Percentiles rank a stretch among this genome's conserved stretches.
These are phyloP conservation scores for Sporothrix curviconia DNA, from an alignment of 2,329 filamentous ascomycete species.

Conservation along the genomic window DNA sequence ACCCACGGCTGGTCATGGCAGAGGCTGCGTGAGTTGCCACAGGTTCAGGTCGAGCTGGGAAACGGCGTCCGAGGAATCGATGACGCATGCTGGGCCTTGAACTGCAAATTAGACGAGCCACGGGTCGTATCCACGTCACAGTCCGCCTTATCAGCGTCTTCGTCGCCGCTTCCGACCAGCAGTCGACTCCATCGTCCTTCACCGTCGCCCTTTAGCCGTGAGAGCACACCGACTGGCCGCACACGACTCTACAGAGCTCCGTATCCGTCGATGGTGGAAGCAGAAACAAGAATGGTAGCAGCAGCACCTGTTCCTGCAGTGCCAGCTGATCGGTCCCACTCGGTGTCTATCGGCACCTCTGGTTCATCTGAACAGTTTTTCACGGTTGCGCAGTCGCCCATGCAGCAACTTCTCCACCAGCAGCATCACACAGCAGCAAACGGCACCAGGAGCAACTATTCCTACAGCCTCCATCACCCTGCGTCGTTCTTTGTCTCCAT, in stretches of 20 bases:
- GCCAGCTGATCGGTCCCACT: not conserved
- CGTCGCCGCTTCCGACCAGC: not conserved
- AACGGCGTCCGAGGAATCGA: conserved; percentile 19
- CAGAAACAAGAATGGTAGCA: conserved; percentile 28
- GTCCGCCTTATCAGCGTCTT: conserved; percentile 19
- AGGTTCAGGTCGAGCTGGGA: not conserved
- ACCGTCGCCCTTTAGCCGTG: conserved; percentile 12
- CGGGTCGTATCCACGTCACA: conserved; percentile 36
- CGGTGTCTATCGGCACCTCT: conserved; percentile 1
- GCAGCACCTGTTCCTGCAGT: conserved; percentile 8
- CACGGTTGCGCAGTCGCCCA: conserved; percentile 31
- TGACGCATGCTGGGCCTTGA: conserved; percentile 62
- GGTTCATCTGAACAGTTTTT: conserved; percentile 35
- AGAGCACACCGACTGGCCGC: not conserved
- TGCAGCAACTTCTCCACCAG: conserved; percentile 22
- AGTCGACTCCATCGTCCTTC: not conserved
- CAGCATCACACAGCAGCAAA: conserved; percentile 13
- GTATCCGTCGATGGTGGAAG: not conserved
- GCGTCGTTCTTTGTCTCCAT: conserved; percentile 17
- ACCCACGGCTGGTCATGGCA: conserved; percentile 64
- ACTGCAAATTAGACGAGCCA: conserved; percentile 55
- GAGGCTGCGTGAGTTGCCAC: conserved; percentile 50
- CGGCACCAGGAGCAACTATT: conserved; percentile 15
- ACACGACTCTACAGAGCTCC: not conserved
- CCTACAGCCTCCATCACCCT: not conserved